These are phyloP conservation scores for Rickenella mellea DNA, from an alignment of 768 basidiomycete species.

Conservation along the genomic window DNA sequence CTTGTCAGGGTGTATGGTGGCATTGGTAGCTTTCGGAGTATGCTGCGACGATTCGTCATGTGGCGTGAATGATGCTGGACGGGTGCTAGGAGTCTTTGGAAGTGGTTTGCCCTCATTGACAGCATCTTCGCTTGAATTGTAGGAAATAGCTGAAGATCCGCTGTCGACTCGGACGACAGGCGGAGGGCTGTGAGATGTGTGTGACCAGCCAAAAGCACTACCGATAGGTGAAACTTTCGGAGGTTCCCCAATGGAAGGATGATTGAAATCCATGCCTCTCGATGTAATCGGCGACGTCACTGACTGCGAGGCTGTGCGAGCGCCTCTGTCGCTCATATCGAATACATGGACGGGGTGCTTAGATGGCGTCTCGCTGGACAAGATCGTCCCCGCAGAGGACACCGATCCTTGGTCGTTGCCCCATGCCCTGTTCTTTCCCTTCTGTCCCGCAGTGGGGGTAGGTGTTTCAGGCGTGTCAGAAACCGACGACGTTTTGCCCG, in stretches of 20 bases:
- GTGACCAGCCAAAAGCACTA: background rate
- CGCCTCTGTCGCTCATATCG: slow-evolving; percentile 24
- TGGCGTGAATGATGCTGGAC: background rate
- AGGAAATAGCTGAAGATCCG: background rate
- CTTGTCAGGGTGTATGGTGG: slow-evolving; percentile 9
- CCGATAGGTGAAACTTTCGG: too few relatives aligned
- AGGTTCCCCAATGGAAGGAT: background rate
- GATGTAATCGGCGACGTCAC: background rate
- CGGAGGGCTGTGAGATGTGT: too few relatives aligned
- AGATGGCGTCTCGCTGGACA: slow-evolving; percentile 29
- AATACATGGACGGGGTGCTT: slow-evolving; percentile 60
- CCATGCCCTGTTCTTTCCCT: slow-evolving; percentile 39
- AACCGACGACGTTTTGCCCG: slow-evolving; percentile 14
- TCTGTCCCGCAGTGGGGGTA: slow-evolving; percentile 24
- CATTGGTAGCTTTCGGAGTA: slow-evolving; percentile 4
- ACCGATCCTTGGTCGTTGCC: slow-evolving; percentile 17
- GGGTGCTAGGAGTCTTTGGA: slow-evolving; percentile 20
- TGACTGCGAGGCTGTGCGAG: background rate
- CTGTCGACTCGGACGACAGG: background rate
- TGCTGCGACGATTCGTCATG: background rate
- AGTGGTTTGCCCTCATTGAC: slow-evolving; percentile 21
- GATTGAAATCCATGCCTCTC: too few relatives aligned
- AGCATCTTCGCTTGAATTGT: slow-evolving; percentile 7
- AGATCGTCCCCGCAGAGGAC: slow-evolving; percentile 33
- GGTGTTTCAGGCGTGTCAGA: slow-evolving; percentile 16